A percentile compares a stretch with the other conserved stretches of the same genome.
phyloP scores from a whole-genome alignment of 768 basidiomycete species.

The Naganishia vaughanmartiniae region DNA sequence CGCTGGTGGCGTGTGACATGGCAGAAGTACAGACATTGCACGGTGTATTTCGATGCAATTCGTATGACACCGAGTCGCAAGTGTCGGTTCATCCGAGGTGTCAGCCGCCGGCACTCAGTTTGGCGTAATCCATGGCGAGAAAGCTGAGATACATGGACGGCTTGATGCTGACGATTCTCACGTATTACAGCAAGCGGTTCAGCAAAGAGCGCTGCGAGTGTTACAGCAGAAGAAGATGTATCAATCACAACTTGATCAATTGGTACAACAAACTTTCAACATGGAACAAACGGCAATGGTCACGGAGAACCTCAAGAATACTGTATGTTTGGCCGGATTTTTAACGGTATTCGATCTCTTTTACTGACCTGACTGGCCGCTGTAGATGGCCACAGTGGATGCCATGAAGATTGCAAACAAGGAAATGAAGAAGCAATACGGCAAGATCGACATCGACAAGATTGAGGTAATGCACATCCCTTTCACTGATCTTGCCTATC shows the following conservation, averaged over 20 bases:
- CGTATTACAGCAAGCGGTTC: conserved; percentile 69
- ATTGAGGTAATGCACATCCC: conserved; percentile 69
- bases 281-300: conserved; percentile 94
- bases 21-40: no score
- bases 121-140: neutral
- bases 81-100: no score
- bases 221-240: conserved; percentile 90
- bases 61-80: no score
- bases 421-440: conserved; percentile 93
- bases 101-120: neutral
- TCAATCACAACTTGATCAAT: conserved; percentile 82
- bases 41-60: no score
- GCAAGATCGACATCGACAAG: conserved; percentile 95
- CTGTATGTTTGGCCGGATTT: conserved; percentile 51
- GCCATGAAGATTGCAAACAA: conserved; percentile 96
- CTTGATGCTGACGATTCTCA: neutral
- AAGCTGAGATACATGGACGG: neutral
- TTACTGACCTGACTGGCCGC: neutral
- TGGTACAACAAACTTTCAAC: conserved; percentile 94
- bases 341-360: neutral
- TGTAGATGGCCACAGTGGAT: conserved; percentile 86
- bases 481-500: neutral
- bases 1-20: neutral
- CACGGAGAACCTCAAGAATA: conserved; percentile 97
- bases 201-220: conserved; percentile 87